These are phyloP conservation scores for Ceratobasidium sp. DNA, from an alignment of 1,284 basidiomycete species.

Conservation along the genomic window DNA sequence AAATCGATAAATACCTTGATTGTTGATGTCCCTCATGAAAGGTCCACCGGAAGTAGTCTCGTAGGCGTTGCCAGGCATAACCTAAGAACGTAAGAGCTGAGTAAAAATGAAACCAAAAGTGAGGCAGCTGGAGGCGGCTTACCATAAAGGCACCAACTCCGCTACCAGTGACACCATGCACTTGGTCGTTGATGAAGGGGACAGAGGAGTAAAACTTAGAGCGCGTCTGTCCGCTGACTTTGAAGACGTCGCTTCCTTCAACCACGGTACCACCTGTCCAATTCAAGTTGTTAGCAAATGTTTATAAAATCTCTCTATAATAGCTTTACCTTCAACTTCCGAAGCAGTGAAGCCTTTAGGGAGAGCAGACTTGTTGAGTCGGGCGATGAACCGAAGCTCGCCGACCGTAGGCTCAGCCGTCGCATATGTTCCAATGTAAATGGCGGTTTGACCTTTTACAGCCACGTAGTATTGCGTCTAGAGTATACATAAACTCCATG, in stretches of 20 bases:
- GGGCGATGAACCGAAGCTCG: conserved; percentile 63
- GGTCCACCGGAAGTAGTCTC: conserved; percentile 59
- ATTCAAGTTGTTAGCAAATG: not conserved
- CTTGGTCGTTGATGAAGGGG: conserved; percentile 41
- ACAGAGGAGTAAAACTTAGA: conserved; percentile 42
- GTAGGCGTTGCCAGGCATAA: conserved; percentile 58
- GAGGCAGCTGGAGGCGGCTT: not conserved
- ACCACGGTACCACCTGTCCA: conserved; percentile 20
- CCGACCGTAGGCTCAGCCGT: conserved; percentile 58
- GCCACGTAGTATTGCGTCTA: conserved; percentile 42
- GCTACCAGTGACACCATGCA: conserved; percentile 35
- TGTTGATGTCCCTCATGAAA: conserved; percentile 41
- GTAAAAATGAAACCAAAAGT: not conserved
- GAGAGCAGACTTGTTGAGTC: conserved; percentile 57
- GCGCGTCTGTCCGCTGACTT: conserved; percentile 27
- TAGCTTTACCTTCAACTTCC: conserved; percentile 54
- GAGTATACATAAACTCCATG: not conserved
- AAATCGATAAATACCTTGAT: conserved; percentile 13
- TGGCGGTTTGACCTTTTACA: conserved; percentile 24
- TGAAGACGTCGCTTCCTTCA: conserved; percentile 44
- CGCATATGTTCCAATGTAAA: conserved; percentile 43
- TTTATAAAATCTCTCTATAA: not conserved
- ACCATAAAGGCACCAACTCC: conserved; percentile 31
- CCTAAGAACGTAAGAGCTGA: conserved; percentile 40
- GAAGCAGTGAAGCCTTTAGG: conserved; percentile 57